Evolutionary conservation across 257 asterid genomes (phyloP), one percentile per base, ranked within the genome.

Genomic region (Gentiana dahurica): DNA sequence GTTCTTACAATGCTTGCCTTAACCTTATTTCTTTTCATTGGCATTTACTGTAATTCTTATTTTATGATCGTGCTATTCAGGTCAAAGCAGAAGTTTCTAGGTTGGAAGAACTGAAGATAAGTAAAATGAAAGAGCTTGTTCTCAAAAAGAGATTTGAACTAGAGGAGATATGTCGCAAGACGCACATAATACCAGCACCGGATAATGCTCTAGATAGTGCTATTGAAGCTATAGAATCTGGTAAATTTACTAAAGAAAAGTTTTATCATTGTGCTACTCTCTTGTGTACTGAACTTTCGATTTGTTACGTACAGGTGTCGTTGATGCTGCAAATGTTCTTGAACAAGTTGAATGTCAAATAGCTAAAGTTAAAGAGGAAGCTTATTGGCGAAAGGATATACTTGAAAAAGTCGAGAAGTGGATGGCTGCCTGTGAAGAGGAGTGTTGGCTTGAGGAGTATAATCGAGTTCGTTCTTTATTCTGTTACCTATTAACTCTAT

Each of bases 401-500:
- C 96, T 92, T 49, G 98, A 92, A 67, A 92, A 76, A 77, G 89
- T 92, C 70, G 97, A 92, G 77, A 92, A 92, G 75, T 92, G 98
- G 98, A 85, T 85, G 71, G 72, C 81, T 36, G 95, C 98, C 59
- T 88, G 98, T 9, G 94, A 81, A 61, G 97, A 92, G 72, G 97
- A 92, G 82, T 81, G 95, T 74, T 92, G 98, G 98, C 97, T 92
- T 51, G 97, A 88, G 79, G 98, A 92, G 72, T 88, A 92, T 61
- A 85, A 81, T 60, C 87, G 95, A 90, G 97, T 88, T 68, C 36
- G 81, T 61, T 58, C 34, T 60, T 61, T 47, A 34, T 49, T 68
- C 61, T 45, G 49, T 54, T 36, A 51, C 8, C 55, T 49, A 52
- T 47, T 5, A 44, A 59, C 51, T 61, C 62, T 49, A 55, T 76